phyloP scores from a whole-genome alignment of 345 rosid species.

The Firmiana major region DNA sequence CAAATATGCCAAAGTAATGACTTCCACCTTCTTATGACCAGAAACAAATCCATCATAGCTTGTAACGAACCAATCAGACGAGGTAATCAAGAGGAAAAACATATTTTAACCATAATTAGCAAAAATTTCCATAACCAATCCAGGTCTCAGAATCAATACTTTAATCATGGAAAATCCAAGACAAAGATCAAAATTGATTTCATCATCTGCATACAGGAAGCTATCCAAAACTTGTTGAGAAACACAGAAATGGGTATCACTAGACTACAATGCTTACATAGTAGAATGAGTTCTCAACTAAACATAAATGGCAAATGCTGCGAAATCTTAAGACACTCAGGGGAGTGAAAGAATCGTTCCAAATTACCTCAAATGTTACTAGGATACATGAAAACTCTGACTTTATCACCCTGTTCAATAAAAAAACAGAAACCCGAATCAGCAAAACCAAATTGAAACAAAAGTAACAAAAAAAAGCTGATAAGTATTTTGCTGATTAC shows the following conservation, averaged over 20 bases:
- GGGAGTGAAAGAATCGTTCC: not conserved
- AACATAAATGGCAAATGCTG: not conserved
- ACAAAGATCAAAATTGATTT: not conserved
- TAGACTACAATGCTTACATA: not conserved
- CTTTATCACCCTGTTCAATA: constrained; percentile 43
- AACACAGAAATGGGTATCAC: not conserved
- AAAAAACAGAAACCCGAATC: not conserved
- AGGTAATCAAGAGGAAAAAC: not conserved
- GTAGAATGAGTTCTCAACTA: not conserved
- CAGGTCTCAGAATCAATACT: not conserved
- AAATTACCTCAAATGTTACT: constrained; percentile 39
- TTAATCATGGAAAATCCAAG: not conserved
- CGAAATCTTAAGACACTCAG: not conserved
- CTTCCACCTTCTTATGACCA: not conserved
- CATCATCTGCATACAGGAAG: not conserved
- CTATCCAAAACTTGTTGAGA: not conserved
- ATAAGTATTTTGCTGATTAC: not conserved
- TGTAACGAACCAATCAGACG: not conserved
- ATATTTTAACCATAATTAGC: not conserved
- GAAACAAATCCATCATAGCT: not conserved
- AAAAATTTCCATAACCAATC: not conserved
- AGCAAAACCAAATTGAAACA: not conserved
- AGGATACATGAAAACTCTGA: constrained; percentile 60
- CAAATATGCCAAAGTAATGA: too few species aligned
- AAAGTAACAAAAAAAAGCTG: not conserved